phyloP scores from a whole-genome alignment of 176 grass and related monocot genomes.

The Saccharum spontaneum region DNA sequence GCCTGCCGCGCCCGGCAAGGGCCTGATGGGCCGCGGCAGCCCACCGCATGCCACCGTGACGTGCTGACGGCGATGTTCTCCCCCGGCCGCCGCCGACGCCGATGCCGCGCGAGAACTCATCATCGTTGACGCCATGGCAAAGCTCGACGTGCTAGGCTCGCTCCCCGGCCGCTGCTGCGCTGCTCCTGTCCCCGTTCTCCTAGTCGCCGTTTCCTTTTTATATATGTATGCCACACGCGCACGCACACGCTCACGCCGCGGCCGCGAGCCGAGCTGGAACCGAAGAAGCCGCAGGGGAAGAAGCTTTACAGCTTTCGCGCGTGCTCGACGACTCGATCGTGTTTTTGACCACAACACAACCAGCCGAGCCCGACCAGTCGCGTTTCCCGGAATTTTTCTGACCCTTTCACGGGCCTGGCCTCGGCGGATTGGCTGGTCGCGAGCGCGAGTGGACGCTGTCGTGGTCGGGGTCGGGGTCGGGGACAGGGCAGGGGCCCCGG shows the following conservation, averaged over 20 bases:
- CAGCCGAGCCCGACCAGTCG: not conserved
- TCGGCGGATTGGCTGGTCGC: not conserved
- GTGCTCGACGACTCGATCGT: not conserved
- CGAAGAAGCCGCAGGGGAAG: not conserved
- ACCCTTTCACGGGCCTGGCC: not conserved
- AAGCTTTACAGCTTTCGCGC: slow-evolving; percentile 31
- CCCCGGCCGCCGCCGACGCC: not conserved
- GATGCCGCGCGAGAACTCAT: not conserved
- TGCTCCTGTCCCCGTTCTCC: not conserved
- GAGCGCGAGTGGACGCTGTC: not conserved
- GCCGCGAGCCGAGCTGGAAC: not conserved
- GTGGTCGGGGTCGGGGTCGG: not conserved
- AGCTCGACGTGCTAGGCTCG: not conserved
- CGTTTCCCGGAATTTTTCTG: not conserved
- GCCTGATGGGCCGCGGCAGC: slow-evolving; percentile 21
- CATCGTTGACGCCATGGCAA: not conserved
- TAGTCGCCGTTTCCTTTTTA: not conserved
- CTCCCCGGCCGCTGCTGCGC: not conserved
- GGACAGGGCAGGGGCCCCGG: not conserved
- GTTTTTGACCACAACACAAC: not conserved
- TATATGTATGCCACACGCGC: slow-evolving; percentile 8
- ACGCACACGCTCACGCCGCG: not conserved
- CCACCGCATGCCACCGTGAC: not conserved
- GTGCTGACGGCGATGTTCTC: not conserved
- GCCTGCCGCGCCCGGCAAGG: not conserved